These are phyloP conservation scores for Raphanus sativus DNA, from an alignment of 345 rosid genomes.

Conservation along the genomic window DNA sequence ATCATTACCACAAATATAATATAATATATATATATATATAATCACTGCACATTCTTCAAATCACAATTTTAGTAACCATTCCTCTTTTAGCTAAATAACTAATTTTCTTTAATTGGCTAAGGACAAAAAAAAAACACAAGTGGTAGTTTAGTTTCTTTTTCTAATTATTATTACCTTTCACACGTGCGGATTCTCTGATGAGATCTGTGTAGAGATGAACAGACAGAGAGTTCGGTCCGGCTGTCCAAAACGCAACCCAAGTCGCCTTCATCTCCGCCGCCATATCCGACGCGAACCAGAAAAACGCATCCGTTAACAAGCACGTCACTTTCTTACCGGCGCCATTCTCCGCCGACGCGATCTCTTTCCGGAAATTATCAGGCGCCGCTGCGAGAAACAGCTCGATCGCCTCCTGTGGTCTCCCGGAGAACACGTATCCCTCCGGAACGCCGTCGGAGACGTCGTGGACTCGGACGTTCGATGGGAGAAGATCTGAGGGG, in stretches of 20 bases:
- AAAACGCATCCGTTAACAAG: constrained; percentile 56
- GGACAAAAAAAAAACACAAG: not conserved
- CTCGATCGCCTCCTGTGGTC: constrained; percentile 47
- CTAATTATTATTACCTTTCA: constrained; percentile 6
- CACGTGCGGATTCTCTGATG: constrained; percentile 31
- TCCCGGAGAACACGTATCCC: constrained; percentile 30
- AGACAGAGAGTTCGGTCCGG: constrained; percentile 45
- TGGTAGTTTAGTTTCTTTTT: not conserved
- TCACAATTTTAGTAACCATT: not conserved
- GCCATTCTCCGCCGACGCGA: constrained; percentile 44
- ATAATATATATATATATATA: not conserved
- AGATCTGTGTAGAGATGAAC: constrained; percentile 47
- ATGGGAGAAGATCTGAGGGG: constrained; percentile 13
- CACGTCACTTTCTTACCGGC: constrained; percentile 45
- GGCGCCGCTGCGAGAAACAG: constrained; percentile 48
- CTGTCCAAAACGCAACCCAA: constrained; percentile 53
- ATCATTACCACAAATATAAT: not conserved
- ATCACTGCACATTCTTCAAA: not conserved
- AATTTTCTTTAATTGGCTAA: not conserved
- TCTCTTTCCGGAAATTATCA: constrained; percentile 28
- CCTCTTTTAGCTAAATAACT: not conserved
- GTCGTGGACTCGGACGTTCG: constrained; percentile 44
- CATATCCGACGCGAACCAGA: constrained; percentile 46
- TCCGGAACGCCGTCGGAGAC: constrained; percentile 39
- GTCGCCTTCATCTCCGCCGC: constrained; percentile 40